Base-by-base conservation (phyloP, 2,329 filamentous ascomycete species). In the Pseudovirgaria hyperparasitica region DNA sequence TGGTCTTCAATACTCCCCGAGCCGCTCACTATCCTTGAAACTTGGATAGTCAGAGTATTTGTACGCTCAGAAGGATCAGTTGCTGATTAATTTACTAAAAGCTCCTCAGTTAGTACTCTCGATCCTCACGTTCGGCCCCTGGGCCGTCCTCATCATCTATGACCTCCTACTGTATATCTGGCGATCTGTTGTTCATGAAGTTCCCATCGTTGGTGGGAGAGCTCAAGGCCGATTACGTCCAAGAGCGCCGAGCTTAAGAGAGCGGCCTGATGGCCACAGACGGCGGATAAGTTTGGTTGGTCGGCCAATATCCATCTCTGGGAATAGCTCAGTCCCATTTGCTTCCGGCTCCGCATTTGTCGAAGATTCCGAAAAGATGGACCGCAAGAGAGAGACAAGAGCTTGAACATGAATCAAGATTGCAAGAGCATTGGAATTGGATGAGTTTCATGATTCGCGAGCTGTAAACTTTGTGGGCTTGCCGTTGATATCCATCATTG, bases 1-100 rank as follows among this genome's bases (percentile, higher is more conserved):
- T 66, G 70, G 60, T 71, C 73, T 37, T 78, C 74, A 2, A 65
- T 80, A 32, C 63, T 80, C 18, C 75, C 75, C 2, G 56, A 63
- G 11, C 57, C 64, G 30, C 57, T 76, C 28, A 63, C 58, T 22
- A 57, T 59, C 20, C 46, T 77, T 27, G 75, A 80, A 46, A 65
- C 61, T 27, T 78, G 72, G 72, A 56, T 71, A 31, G 65, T 66
- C 23, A 62, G 70, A 7, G 44, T 71, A 23, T 79, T 77, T 46
- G 74, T 79, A 60, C 43, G 69, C 48, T 18, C 26, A 26, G 14
- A 16, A 14, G 13, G 9, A 14, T 28, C 14, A 16, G 22, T 21
- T 30, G 14, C 23, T 23, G 19, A 24, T 26, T 3, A n/a, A 3
- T 22, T 16, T 16, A 18, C 23, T 8, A 25, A 21, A 19, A 22